These are phyloP conservation scores for Falciphora oryzae DNA, from an alignment of 2,329 filamentous ascomycete species.

Conservation along the genomic window DNA sequence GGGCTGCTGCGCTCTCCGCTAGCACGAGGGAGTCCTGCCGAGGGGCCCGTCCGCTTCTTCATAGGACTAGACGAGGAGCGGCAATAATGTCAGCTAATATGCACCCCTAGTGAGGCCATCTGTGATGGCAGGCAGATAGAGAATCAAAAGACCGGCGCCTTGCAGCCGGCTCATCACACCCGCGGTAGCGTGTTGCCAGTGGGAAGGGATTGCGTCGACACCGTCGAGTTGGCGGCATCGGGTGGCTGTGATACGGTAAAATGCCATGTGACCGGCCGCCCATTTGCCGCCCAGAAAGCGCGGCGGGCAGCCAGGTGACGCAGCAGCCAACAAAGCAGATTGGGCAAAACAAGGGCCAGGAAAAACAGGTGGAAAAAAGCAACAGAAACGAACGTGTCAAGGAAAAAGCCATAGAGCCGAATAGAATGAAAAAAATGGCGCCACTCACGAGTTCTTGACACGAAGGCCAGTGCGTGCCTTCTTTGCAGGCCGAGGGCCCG, in stretches of 20 bases:
- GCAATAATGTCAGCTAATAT: background rate
- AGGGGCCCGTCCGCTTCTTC: slow-evolving; percentile 67
- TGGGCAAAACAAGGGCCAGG: background rate
- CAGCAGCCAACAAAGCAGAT: background rate
- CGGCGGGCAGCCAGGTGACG: background rate
- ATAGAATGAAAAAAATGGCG: slow-evolving; percentile 16
- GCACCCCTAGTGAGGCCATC: background rate
- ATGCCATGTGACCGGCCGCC: background rate
- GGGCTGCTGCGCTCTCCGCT: slow-evolving; percentile 60
- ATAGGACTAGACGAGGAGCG: slow-evolving; percentile 52
- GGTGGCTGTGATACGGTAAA: background rate
- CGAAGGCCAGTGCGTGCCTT: slow-evolving; percentile 56
- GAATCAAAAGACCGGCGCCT: background rate
- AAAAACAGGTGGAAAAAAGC: slow-evolving; percentile 7
- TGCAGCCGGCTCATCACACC: background rate
- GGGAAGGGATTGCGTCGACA: background rate
- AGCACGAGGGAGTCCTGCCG: slow-evolving; percentile 61
- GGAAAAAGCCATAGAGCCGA: slow-evolving; percentile 8
- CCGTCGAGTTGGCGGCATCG: background rate
- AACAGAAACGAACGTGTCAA: background rate
- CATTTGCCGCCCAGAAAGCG: background rate
- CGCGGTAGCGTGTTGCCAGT: background rate
- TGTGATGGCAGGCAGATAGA: background rate
- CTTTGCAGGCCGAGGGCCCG: slow-evolving; percentile 51
- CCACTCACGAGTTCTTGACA: slow-evolving; percentile 64